Conservation (phyloP, 768 basidiomycete species). For the Hygrocybe coccinea region DNA sequence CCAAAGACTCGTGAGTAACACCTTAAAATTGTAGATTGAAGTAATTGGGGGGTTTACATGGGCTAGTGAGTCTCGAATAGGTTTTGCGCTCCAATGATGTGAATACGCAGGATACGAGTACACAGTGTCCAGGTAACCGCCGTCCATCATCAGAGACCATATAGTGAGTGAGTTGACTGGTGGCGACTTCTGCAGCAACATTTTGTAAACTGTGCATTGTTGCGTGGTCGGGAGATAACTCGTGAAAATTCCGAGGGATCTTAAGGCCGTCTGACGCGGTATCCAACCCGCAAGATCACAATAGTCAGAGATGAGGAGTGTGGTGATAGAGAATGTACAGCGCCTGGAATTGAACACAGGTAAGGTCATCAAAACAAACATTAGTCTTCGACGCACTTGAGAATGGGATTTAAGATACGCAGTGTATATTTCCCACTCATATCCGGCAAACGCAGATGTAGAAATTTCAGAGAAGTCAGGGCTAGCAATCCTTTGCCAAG, state of each 20-base stretch:
- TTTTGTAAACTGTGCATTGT: not conserved
- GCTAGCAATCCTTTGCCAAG: constrained; percentile 1
- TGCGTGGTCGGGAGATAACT: too few species aligned
- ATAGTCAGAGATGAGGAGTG: constrained; percentile 1
- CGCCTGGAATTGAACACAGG: not conserved
- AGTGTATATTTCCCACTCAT: not conserved
- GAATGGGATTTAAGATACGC: not conserved
- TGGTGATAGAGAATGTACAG: constrained; percentile 1
- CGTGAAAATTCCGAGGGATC: not conserved
- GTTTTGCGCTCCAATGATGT: not conserved
- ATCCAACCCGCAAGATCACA: constrained; percentile 1
- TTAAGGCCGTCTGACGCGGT: not conserved
- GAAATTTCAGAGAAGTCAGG: not conserved
- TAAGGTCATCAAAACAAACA: not conserved
- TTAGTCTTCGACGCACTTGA: not conserved
- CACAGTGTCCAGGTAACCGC: not conserved
- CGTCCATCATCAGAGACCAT: not conserved
- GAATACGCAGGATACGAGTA: not conserved
- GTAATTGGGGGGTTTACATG: not conserved
- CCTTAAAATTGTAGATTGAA: not conserved
- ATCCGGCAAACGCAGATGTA: not conserved
- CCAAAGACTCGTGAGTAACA: not conserved
- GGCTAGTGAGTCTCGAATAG: not conserved
- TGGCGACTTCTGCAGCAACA: not conserved
- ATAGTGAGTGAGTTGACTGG: not conserved